Base-by-base conservation (phyloP, 345 rosid genomes). In the Linum trigynum region DNA sequence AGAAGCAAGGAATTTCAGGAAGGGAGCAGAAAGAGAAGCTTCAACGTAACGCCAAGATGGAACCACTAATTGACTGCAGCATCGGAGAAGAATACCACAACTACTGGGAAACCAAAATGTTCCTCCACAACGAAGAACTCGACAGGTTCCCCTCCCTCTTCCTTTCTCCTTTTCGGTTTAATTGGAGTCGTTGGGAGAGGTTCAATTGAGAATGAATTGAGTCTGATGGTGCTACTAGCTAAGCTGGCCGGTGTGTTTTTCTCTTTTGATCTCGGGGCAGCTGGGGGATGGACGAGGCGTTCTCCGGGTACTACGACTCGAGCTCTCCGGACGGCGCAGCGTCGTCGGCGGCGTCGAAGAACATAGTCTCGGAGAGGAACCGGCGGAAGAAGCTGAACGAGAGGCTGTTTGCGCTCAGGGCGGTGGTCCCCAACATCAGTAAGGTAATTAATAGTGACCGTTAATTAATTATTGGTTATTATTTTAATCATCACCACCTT, bases 241-340 rank as follows among this genome's bases (percentile, higher is more conserved):
- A n/a, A n/a, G n/a, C n/a, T n/a, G n/a, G n/a, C n/a, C n/a, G n/a
- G n/a, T n/a, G n/a, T n/a, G n/a, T n/a, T n/a, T n/a, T n/a, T n/a
- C n/a, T n/a, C n/a, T n/a, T n/a, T n/a, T n/a, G n/a, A n/a, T n/a
- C n/a, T n/a, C 32, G 32, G 0, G 32, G 32, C 76, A 84, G 89
- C 63, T 85, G 82, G 89, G 71, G 72, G 39, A 68, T 85, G 63
- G 85, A 85, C 38, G 89, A 82, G 42, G 79, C 81, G 1, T 60
- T 85, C 17, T 82, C 85, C 12, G 85, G 85, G 7, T 86, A 88
- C 79, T 85, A 83, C 17, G 99, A 90, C 73, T 90, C 97, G 38
- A 94, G 99, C 64, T 94, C 97, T 38, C 97, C 99, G 17, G 99
- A 94, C 32, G 96, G 96, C 23, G 86, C 81, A 0, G 90, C 88